A percentile compares a stretch with the other conserved stretches of the same genome.
phyloP scores from a whole-genome alignment of 2,329 filamentous ascomycete genomes.

The Fusarium transvaalense region DNA sequence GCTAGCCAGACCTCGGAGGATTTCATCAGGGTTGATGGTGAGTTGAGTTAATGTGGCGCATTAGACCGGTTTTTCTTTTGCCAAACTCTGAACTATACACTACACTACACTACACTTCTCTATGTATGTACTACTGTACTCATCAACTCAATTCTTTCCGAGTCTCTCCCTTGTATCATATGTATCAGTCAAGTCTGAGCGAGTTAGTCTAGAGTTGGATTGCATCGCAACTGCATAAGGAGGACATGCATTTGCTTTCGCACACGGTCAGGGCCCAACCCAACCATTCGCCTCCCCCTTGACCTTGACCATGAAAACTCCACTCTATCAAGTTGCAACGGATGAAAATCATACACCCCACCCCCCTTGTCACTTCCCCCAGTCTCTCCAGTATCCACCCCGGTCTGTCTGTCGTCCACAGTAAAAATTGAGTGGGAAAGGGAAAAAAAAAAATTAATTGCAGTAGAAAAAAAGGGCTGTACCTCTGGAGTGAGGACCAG shows the following conservation, averaged over 20 bases:
- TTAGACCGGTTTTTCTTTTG: conserved; percentile 33
- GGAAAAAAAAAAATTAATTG: conserved; percentile 35
- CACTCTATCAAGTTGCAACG: conserved; percentile 35
- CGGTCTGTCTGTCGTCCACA: conserved; percentile 40
- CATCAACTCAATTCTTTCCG: background rate
- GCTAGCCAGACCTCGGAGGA: conserved; percentile 24
- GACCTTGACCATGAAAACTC: conserved; percentile 30
- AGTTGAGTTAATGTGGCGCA: conserved; percentile 35
- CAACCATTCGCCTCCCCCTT: conserved; percentile 41
- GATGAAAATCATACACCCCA: conserved; percentile 39
- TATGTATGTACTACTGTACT: background rate
- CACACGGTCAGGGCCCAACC: conserved; percentile 33
- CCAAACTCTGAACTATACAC: conserved; percentile 18
- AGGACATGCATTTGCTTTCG: conserved; percentile 25
- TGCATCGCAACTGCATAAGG: conserved; percentile 14
- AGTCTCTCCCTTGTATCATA: conserved; percentile 33
- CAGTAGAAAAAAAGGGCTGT: conserved; percentile 20
- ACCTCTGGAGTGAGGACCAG: conserved; percentile 1
- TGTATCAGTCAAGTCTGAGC: conserved; percentile 28
- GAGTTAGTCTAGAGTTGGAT: background rate
- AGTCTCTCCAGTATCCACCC: conserved; percentile 45
- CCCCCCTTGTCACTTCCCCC: conserved; percentile 39
- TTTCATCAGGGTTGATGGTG: conserved; percentile 28
- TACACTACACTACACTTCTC: no score
- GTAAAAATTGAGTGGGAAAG: conserved; percentile 16